Evolutionary conservation across 192 early-diverging fungal genomes (phyloP), one percentile per base, ranked within the genome.

Genomic region (Podila epicladia): DNA sequence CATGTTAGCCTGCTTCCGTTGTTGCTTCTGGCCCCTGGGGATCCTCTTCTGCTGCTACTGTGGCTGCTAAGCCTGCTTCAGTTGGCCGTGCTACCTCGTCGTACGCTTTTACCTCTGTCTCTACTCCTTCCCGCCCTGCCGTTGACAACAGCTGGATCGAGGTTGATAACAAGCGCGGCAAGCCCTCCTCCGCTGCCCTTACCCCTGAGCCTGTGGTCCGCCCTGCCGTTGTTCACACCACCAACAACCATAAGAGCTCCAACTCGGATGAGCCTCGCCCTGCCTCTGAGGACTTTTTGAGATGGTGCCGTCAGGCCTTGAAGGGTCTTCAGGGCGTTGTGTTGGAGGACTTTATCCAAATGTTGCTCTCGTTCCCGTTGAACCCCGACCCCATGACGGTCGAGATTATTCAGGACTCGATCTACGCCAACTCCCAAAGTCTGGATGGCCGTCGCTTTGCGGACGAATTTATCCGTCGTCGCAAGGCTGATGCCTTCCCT

Each of bases 401-500:
- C 15, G 93, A 94, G 65, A 94, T 94, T 55, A 94, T 95, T 49
- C 87, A 91, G 33, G 94, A 94, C 69, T 88, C 89, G 65, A 86
- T 94, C 51, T 91, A 94, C 75, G 91, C 91, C n/a, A 88, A 92
- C 73, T 94, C 94, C 1, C 72, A 87, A 28, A 87, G 88, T 11
- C 83, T 95, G 71, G 90, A 94, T 65, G 92, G 93, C 55, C 90
- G 91, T 41, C 89, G 89, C 11, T 95, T 95, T 84, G 91, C 94
- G 24, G 88, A 92, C 24, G 94, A 95, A 73, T 95, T 94, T 82
- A 87, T 92, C 58, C 91, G 89, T 68, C 89, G 91, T 31, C 89
- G 94, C 62, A 91, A 90, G 74, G 92, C 86, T 17, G 94, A 95
- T 75, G 74, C 84, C 22, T 71, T 82, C 73, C 69, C 75, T 70